Evolutionary conservation across 2,329 filamentous ascomycete genomes (phyloP), one percentile per base, ranked within the genome.

Genomic region (Clonostachys sp.): DNA sequence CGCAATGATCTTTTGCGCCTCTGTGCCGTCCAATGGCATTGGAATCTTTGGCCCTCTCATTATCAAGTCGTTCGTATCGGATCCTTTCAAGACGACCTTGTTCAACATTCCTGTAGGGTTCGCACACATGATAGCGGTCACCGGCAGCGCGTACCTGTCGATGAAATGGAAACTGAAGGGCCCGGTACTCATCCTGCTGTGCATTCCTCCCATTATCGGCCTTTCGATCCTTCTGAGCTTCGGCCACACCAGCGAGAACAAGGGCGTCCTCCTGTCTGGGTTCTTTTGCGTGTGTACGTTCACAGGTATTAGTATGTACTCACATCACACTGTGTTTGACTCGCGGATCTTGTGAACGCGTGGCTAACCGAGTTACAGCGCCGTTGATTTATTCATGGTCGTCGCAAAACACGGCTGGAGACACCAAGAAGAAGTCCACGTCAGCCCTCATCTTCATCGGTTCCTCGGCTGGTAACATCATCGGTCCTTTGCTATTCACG

Each of bases 391-490:
- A 80, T 52, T 77, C 77, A 0, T 83, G 79, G 79, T 78, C 77
- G 2, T 71, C 77, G 3, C 78, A 81, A 50, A 84, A 85, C 52
- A 84, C 84, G 0, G 84, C 78, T 0, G 84, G 84, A 2, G 83
- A 87, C 57, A 87, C 84, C 0, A 88, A 88, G 63, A 80, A 81
- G 52, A 87, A 86, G 57, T 76, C 78, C 10, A 84, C 78, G 0
- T 86, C 82, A 0, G 82, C 76, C 12, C 70, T 85, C 7, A 68
- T 87, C 2, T 84, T 87, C 55, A 74, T 87, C 42, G 81, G 83
- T 5, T 78, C 83, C 49, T 84, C 78, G 45, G 77, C 76, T 2
- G 84, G 84, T 6, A 87, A 88, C 53, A 80, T 87, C 35, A 67
- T 86, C 18, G 84, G 83, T 0, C 84, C 84, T 0, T 74, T 82